phyloP scores from a whole-genome alignment of 2,329 filamentous ascomycete genomes.

The Fusarium chlamydosporum region DNA sequence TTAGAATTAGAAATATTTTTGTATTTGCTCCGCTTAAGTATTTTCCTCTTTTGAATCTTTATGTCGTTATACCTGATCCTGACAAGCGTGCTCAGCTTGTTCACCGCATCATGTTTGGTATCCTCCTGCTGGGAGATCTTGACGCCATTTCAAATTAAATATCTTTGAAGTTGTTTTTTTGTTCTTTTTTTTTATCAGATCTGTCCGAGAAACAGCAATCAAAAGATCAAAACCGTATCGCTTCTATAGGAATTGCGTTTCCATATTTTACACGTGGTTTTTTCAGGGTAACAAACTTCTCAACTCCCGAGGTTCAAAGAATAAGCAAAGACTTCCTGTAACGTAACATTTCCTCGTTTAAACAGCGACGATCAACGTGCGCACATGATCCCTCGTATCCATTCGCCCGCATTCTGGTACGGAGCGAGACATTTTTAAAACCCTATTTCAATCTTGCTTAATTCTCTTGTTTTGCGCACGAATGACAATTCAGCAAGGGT shows the following conservation, averaged over 20 bases:
- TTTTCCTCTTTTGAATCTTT: too few species aligned
- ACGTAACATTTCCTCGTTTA: not conserved
- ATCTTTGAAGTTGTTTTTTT: too few species aligned
- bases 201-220: too few species aligned
- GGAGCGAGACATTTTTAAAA: constrained; percentile 7
- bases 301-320: constrained; percentile 6
- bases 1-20: too few species aligned
- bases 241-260: not conserved
- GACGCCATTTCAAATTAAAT: too few species aligned
- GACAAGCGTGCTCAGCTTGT: too few species aligned
- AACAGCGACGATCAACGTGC: constrained; percentile 19
- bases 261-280: not conserved
- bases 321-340: not conserved
- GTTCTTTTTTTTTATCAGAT: too few species aligned
- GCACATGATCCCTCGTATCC: constrained; percentile 17
- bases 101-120: too few species aligned
- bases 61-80: too few species aligned
- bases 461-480: constrained; percentile 20
- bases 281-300: not conserved
- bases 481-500: constrained; percentile 16
- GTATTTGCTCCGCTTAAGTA: too few species aligned
- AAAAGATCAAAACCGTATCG: too few species aligned
- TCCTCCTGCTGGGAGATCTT: too few species aligned
- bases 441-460: constrained; percentile 8
- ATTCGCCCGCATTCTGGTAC: not conserved